phyloP scores from a whole-genome alignment of 306 rosid genomes.

The Cicer bijugum region DNA sequence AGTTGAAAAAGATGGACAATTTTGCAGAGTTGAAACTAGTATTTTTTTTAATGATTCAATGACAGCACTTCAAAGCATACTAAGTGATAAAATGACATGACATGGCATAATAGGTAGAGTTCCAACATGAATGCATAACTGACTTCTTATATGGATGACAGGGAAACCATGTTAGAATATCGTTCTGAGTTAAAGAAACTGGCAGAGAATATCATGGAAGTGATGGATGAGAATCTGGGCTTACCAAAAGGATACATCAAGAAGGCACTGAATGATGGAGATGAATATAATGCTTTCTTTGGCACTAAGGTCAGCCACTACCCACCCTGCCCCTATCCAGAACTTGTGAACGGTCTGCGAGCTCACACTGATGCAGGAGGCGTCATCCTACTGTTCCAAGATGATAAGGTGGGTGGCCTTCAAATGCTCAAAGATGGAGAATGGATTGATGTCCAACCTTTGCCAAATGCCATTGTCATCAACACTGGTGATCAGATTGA shows the following conservation, averaged over 20 bases:
- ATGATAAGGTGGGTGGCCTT: constrained; percentile 87
- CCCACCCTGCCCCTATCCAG: constrained; percentile 90
- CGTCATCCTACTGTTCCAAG: constrained; percentile 88
- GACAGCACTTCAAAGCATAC: constrained; percentile 27
- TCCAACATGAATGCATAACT: constrained; percentile 36
- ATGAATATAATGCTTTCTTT: constrained; percentile 66
- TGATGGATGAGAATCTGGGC: constrained; percentile 92
- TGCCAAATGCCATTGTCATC: constrained; percentile 82
- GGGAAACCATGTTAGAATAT: constrained; percentile 86
- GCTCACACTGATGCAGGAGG: constrained; percentile 99
- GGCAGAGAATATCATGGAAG: constrained; percentile 74
- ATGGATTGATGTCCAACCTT: constrained; percentile 90
- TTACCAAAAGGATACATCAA: constrained; percentile 70
- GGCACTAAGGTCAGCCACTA: constrained; percentile 99
- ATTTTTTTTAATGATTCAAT: not conserved
- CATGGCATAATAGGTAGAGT: constrained; percentile 27
- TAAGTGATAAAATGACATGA: constrained; percentile 15
- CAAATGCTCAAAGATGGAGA: constrained; percentile 90
- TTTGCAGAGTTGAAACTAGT: constrained; percentile 12
- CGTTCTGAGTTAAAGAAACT: constrained; percentile 70
- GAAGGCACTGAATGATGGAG: constrained; percentile 76
- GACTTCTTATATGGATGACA: constrained; percentile 44
- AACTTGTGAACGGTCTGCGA: constrained; percentile 80
- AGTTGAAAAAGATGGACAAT: not conserved
- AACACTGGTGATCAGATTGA: constrained; percentile 99